Conservation (phyloP, 108 stramenopile genomes). For the Cylindrotheca closterium region DNA sequence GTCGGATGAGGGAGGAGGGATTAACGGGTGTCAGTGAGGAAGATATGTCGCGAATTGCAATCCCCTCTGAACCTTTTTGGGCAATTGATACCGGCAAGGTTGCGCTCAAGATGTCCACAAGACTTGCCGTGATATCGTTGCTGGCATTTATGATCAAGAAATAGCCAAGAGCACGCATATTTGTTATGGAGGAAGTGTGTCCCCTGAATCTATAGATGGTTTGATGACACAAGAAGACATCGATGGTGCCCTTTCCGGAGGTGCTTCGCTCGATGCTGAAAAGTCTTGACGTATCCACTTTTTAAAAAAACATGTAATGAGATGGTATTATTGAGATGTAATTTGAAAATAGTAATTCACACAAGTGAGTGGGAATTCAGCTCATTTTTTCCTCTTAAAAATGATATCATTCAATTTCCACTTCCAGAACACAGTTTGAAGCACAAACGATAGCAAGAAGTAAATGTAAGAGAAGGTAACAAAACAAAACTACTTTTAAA, state of each 20-base stretch:
- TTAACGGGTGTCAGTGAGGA: conserved; percentile 77
- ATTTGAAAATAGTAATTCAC: too few species aligned
- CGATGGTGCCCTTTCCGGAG: conserved; percentile 96
- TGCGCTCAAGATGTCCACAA: conserved; percentile 86
- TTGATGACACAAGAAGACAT: conserved; percentile 93
- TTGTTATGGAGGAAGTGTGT: conserved; percentile 94
- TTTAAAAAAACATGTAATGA: conserved; percentile 48
- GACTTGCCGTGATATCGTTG: conserved; percentile 74
- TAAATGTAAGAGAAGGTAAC: too few species aligned
- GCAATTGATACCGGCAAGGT: conserved; percentile 96
- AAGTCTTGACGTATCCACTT: conserved; percentile 94
- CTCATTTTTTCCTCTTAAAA: too few species aligned
- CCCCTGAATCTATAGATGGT: conserved; percentile 91
- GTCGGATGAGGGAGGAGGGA: conserved; percentile 84
- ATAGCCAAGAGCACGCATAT: conserved; percentile 84
- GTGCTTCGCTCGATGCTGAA: conserved; percentile 88
- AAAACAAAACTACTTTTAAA: too few species aligned
- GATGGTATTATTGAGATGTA: too few species aligned
- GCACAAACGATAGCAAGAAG: too few species aligned
- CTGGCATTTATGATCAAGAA: conserved; percentile 79
- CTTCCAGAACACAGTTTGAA: conserved; percentile 14
- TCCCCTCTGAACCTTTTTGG: conserved; percentile 98
- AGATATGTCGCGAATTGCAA: conserved; percentile 85
- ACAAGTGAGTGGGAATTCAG: too few species aligned
- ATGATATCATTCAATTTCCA: too few species aligned